Percentiles rank a stretch among this genome's conserved stretches.
Conservation (phyloP, 169 alveolate species). For the Besnoitia besnoiti region DNA sequence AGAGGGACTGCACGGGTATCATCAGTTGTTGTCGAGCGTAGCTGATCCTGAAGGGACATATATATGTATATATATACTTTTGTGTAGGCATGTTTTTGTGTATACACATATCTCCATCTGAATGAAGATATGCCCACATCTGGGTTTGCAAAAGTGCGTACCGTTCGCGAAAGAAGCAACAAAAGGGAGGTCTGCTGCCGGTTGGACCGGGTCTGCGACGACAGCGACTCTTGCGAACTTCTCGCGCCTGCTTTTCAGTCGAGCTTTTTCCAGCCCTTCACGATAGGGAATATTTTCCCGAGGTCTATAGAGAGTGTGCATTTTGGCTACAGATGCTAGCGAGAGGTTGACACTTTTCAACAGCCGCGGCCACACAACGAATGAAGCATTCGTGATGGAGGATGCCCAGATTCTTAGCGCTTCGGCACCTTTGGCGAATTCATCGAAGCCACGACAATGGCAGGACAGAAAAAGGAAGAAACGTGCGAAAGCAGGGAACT, state of each 20-base stretch:
- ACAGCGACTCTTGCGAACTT: neutral
- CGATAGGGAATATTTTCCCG: neutral
- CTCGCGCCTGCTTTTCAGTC: conserved; percentile 13
- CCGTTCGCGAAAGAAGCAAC: neutral
- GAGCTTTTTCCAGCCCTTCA: conserved; percentile 24
- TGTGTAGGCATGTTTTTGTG: neutral
- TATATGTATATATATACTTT: neutral
- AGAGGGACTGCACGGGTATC: too few species aligned
- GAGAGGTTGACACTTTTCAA: too few species aligned
- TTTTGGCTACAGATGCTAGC: neutral
- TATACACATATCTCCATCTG: neutral
- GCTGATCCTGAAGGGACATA: too few species aligned
- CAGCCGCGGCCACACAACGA: too few species aligned
- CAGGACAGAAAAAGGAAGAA: too few species aligned
- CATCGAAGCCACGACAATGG: too few species aligned
- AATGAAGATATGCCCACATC: neutral
- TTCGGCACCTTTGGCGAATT: too few species aligned
- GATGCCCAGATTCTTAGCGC: too few species aligned
- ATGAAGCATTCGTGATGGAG: too few species aligned
- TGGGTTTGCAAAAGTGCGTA: neutral
- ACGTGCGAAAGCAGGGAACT: neutral
- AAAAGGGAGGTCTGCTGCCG: conserved; percentile 13
- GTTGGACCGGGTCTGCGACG: conserved; percentile 22
- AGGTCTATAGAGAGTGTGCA: neutral
- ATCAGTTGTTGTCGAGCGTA: too few species aligned